A percentile compares a stretch with the other conserved stretches of the same genome.
Conservation (phyloP, 164 flowering plant genomes). For the Vitis rupestris region DNA sequence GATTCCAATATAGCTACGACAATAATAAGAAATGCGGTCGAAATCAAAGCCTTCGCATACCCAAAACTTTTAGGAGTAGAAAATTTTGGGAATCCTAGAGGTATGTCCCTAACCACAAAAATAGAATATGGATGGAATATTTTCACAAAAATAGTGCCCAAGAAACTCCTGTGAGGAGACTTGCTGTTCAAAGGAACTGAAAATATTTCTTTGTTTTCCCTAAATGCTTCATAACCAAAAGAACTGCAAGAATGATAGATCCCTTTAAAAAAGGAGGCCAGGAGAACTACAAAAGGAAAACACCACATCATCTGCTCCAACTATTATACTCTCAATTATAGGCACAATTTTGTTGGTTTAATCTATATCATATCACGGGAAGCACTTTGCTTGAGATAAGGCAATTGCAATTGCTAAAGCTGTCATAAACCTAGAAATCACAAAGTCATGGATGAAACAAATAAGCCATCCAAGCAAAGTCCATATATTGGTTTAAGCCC, state of each 20-base stretch:
- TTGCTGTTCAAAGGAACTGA: slow-evolving; percentile 78
- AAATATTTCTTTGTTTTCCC: slow-evolving; percentile 78
- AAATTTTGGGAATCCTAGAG: slow-evolving; percentile 92
- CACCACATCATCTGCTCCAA: slow-evolving; percentile 65
- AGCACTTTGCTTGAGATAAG: slow-evolving; percentile 91
- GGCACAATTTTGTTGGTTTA: slow-evolving; percentile 89
- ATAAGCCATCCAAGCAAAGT: slow-evolving; percentile 95
- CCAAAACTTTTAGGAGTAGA: slow-evolving; percentile 73
- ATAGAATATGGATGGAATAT: slow-evolving; percentile 83
- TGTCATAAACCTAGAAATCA: slow-evolving; percentile 95
- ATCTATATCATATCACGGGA: slow-evolving; percentile 77
- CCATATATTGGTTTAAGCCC: slow-evolving; percentile 95
- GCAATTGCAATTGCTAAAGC: slow-evolving; percentile 94
- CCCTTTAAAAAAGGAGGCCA: slow-evolving; percentile 98
- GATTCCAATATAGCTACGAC: slow-evolving; percentile 99
- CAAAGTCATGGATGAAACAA: slow-evolving; percentile 93
- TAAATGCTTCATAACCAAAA: slow-evolving; percentile 88
- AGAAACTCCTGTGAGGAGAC: slow-evolving; percentile 87
- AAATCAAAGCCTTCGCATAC: slow-evolving; percentile 67
- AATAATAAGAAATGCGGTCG: slow-evolving; percentile 88
- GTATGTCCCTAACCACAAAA: slow-evolving; percentile 90
- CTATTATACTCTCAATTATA: slow-evolving; percentile 68
- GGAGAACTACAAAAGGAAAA: slow-evolving; percentile 67
- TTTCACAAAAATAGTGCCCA: slow-evolving; percentile 81
- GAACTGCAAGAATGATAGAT: slow-evolving; percentile 63